A percentile compares a stretch with the other conserved stretches of the same genome.
Conservation (phyloP, 1,284 basidiomycete species). For the Pyrrhoderma lamaoense region DNA sequence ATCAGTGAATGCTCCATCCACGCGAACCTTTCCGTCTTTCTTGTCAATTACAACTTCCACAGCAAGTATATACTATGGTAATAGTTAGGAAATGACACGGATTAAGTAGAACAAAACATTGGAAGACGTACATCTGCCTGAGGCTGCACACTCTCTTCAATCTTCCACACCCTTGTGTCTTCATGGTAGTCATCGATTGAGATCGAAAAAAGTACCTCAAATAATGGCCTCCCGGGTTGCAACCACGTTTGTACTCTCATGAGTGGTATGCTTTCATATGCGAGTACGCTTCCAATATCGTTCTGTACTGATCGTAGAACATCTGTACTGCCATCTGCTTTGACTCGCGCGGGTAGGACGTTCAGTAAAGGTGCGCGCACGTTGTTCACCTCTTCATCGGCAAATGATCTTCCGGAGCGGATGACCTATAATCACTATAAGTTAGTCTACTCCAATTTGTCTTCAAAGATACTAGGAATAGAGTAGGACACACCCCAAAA, state of each 20-base stretch:
- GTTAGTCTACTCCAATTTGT: not conserved
- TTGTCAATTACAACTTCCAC: constrained; percentile 37
- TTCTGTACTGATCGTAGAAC: constrained; percentile 32
- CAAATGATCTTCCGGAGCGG: constrained; percentile 39
- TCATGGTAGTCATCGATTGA: constrained; percentile 29
- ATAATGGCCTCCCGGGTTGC: constrained; percentile 30
- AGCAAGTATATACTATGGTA: constrained; percentile 32
- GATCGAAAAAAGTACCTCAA: constrained; percentile 41
- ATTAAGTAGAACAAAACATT: not conserved
- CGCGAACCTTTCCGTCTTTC: constrained; percentile 24
- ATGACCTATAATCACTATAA: constrained; percentile 31
- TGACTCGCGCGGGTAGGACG: constrained; percentile 37
- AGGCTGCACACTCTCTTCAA: constrained; percentile 34
- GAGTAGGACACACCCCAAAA: constrained; percentile 35
- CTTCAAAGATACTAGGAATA: not conserved
- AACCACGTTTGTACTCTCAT: constrained; percentile 42
- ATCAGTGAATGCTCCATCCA: constrained; percentile 30
- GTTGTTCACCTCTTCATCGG: constrained; percentile 33
- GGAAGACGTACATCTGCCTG: constrained; percentile 36
- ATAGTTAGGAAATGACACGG: not conserved
- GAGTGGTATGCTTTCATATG: constrained; percentile 38
- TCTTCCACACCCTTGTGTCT: constrained; percentile 24
- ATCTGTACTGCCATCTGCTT: constrained; percentile 24
- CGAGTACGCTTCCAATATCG: constrained; percentile 32
- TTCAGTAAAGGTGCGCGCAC: constrained; percentile 37